Base-by-base conservation (phyloP, 352 stramenopile genomes). In the Aphanomyces stellatus region DNA sequence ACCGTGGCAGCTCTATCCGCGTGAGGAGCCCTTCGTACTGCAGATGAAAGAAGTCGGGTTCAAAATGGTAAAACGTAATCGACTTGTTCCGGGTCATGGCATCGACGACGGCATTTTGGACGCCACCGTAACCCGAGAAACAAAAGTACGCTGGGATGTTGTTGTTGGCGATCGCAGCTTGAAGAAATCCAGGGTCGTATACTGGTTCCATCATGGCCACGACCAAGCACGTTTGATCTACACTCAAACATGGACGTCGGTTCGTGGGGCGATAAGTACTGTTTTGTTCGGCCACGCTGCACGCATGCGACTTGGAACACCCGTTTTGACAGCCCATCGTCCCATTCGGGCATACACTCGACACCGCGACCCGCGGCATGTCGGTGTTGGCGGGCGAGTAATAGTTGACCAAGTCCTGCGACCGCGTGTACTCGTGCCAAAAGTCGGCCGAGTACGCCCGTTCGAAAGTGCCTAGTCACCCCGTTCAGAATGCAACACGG, bases 91-190 rank as follows among this genome's bases (percentile, higher is more conserved):
- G 53, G 5, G 40, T n/a, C 37, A 76, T 73, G 31, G 66, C 69
- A 1, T 77, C 70, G 10, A 76, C 43, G 3, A 71, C 76, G 42
- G 78, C 87, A 7, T 69, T 28, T 13, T 74, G 65, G 4, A 80
- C 60, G 8, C 55, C 74, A 5, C 55, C 69, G 40, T 83, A 82
- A 0, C 76, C 76, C 25, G 85, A 51, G 53, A 85, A 88, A 65
- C 77, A 87, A 41, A 88, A 87, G 71, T 87, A 88, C 0, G 80
- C 75, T 3, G 78, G 78, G 6, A 88, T 75, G 7, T 69, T 62
- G 11, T 79, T 37, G 70, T 87, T 88, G 15, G 69, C 64, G 15
- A 87, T 43, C 13, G 77, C 64, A 0, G 78, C 71, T 42, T 81
- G 77, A 27, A 85, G 70, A 25, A 78, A 88, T 0, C 72, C 78